phyloP scores from a whole-genome alignment of 192 early-diverging fungal genomes.

The Entomortierella parvispora region DNA sequence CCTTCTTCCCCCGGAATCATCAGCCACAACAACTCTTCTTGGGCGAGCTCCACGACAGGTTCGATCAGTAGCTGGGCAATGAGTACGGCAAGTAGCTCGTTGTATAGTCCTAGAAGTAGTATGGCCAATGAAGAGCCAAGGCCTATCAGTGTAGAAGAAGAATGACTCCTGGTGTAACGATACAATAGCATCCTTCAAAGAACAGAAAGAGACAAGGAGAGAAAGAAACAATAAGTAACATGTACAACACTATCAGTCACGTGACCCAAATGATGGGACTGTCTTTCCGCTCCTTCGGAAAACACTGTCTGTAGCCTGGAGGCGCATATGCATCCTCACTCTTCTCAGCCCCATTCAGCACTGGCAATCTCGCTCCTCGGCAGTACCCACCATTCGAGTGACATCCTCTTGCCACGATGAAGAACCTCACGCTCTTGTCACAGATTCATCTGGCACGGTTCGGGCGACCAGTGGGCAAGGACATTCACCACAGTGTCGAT shows the following conservation, averaged over 20 bases:
- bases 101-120: conserved; percentile 12
- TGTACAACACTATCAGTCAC: not conserved
- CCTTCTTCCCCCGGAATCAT: not conserved
- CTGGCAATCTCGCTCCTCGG: too few species aligned
- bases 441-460: conserved; percentile 46
- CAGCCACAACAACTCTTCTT: not conserved
- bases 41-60: conserved; percentile 2
- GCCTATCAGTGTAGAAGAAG: conserved; percentile 37
- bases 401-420: conserved; percentile 12
- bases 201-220: too few species aligned
- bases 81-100: not conserved
- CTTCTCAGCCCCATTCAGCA: too few species aligned
- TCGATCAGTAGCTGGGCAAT: conserved; percentile 21
- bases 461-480: conserved; percentile 35
- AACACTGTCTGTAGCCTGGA: too few species aligned
- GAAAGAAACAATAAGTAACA: too few species aligned
- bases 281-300: too few species aligned
- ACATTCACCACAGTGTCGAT: conserved; percentile 58
- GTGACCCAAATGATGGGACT: too few species aligned
- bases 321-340: too few species aligned
- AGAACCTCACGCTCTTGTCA: conserved; percentile 48
- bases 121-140: conserved; percentile 22
- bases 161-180: conserved; percentile 28
- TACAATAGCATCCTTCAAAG: too few species aligned
- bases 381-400: too few species aligned